Conservation (phyloP, 257 asterid genomes). For the Cinchona pubescens region DNA sequence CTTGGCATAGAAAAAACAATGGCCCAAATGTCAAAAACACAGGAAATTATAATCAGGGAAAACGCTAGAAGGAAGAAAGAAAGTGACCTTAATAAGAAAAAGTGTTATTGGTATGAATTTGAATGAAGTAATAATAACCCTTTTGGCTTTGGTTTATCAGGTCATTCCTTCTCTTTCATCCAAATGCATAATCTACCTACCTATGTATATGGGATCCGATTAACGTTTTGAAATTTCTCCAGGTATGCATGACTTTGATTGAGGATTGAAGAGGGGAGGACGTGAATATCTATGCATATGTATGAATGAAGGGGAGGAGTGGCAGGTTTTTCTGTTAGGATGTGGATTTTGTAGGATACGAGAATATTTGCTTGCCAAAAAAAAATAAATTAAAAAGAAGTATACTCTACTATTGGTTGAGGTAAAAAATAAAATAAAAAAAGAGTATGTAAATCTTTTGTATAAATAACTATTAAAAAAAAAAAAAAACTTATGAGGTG, state of each 20-base stretch:
- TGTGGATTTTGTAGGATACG: not conserved
- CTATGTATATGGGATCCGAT: too few species aligned
- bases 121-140: not conserved
- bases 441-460: too few species aligned
- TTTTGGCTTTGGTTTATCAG: not conserved
- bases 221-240: too few species aligned
- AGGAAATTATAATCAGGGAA: not conserved
- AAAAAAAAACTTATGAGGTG: too few species aligned
- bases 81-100: slow-evolving; percentile 8
- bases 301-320: not conserved
- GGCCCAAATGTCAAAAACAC: not conserved
- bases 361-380: not conserved
- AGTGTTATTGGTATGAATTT: too few species aligned
- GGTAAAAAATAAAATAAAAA: too few species aligned
- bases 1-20: slow-evolving; percentile 7
- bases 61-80: not conserved
- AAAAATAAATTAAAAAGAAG: not conserved
- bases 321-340: not conserved
- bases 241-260: not conserved
- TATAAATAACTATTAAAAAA: too few species aligned
- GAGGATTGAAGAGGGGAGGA: too few species aligned
- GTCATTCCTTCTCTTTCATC: slow-evolving; percentile 2
- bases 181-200: not conserved
- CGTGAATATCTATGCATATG: not conserved
- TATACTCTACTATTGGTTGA: too few species aligned